Percentiles rank a stretch among this genome's conserved stretches.
Conservation (phyloP, 306 rosid species). For the Cicer arietinum region DNA sequence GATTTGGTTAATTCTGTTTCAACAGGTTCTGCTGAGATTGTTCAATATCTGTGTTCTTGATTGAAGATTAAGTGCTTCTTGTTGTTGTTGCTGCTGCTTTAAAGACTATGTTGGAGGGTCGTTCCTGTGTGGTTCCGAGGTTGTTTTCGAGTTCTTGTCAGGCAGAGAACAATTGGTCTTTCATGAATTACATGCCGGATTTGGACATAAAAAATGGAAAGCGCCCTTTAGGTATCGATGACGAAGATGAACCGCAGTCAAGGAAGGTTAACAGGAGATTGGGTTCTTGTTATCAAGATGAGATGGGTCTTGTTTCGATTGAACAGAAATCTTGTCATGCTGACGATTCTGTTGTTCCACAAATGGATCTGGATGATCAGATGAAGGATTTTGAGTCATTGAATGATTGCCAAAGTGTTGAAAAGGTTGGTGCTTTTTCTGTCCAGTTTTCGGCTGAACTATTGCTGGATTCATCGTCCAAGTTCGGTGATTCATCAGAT, state of each 20-base stretch:
- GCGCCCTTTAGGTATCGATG: conserved; percentile 57
- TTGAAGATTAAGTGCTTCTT: conserved; percentile 40
- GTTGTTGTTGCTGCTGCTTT: neutral
- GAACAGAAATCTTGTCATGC: conserved; percentile 19
- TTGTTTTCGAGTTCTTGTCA: conserved; percentile 76
- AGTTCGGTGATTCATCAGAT: conserved; percentile 2
- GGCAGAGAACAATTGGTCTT: conserved; percentile 67
- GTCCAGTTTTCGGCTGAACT: conserved; percentile 8
- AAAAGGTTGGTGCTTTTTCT: conserved; percentile 29
- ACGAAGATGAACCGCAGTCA: conserved; percentile 50
- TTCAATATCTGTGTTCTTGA: conserved; percentile 41
- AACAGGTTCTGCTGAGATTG: conserved; percentile 46
- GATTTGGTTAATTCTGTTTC: conserved; percentile 49
- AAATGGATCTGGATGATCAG: conserved; percentile 47
- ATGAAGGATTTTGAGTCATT: conserved; percentile 4
- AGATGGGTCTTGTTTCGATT: conserved; percentile 38
- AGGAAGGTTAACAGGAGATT: conserved; percentile 55
- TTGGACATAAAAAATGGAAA: conserved; percentile 58
- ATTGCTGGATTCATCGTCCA: conserved; percentile 7
- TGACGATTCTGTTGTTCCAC: conserved; percentile 40
- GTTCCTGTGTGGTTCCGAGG: conserved; percentile 69
- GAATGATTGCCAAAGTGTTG: conserved; percentile 29
- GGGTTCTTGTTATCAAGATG: conserved; percentile 51
- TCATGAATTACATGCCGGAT: conserved; percentile 61
- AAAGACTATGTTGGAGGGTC: conserved; percentile 83